These are phyloP conservation scores for Fraxinus americana DNA, from an alignment of 257 asterid genomes.

Conservation along the genomic window DNA sequence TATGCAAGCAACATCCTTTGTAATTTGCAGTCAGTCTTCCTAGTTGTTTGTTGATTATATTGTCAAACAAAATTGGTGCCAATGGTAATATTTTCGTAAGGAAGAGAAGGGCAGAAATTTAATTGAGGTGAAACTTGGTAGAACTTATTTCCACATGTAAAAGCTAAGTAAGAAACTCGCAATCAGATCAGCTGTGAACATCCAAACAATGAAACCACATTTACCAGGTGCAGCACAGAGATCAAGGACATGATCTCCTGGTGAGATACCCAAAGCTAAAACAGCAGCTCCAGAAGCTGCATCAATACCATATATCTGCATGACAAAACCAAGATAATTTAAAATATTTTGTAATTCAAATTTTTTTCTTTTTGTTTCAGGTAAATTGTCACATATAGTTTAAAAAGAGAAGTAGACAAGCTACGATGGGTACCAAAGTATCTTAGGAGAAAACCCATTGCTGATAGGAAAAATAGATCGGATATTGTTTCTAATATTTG, in stretches of 20 bases:
- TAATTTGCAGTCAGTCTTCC: not conserved
- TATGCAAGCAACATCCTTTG: not conserved
- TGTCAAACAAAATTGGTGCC: not conserved
- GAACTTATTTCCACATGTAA: constrained; percentile 3
- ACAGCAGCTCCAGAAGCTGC: constrained; percentile 99
- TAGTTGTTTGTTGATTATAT: not conserved
- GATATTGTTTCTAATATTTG: no score
- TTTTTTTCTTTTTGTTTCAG: not conserved
- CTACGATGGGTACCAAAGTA: not conserved
- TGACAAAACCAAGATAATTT: constrained; percentile 21
- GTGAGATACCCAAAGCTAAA: constrained; percentile 65
- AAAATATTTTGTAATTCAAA: not conserved
- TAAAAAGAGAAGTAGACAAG: not conserved
- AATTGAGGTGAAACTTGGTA: constrained; percentile 14
- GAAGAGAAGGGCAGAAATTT: not conserved
- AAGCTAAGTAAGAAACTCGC: not conserved
- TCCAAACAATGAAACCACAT: constrained; percentile 4
- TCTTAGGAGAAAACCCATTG: not conserved
- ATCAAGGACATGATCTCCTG: constrained; percentile 90
- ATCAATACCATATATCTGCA: constrained; percentile 95
- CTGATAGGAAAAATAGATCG: not conserved
- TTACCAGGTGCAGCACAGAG: constrained; percentile 98
- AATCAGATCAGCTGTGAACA: constrained; percentile 4
- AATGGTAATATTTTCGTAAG: not conserved
- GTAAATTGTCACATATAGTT: not conserved